Evolutionary conservation across 768 basidiomycete species (phyloP), one percentile per base, ranked within the genome.

Genomic region (Trametes maxima): DNA sequence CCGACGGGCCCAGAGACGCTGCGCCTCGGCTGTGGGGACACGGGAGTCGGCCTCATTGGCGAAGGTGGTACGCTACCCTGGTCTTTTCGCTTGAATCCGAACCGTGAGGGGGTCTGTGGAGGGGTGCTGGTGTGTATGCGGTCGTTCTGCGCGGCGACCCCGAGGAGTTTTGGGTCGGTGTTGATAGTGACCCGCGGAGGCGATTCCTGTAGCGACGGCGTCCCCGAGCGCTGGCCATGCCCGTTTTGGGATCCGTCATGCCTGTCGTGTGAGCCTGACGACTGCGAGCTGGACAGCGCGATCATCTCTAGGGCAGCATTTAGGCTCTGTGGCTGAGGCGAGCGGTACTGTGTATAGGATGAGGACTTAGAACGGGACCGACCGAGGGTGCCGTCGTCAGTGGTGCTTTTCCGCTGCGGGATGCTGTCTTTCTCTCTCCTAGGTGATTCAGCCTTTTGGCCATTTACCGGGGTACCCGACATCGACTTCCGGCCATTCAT

Each of bases 251-350:
- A 57, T n/a, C 43, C 61, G 33, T 43, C 53, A 39, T 24, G 45
- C 33, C 35, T 50, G 28, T 50, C 37, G 22, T 55, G 55, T 14
- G 55, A 52, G 48, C 35, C 28, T 17, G 46, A 46, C 33, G 64
- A 65, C 59, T 68, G 62, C 45, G 67, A 65, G 54, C 50, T 52
- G 21, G 64, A 66, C 33, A 71, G 75, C 3, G 78, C 76, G 44
- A 92, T 74, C 74, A 86, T 82, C 72, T 92, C 87, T 36, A 88
- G 75, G 16, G 88, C 89, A 57, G 89, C 89, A 65, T 81, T 83
- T 47, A 92, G 77, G 63, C 88, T 90, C 74, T 90, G 89, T 0
- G 87, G 86, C 54, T 77, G 80, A 46, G 82, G 82, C 17, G 85
- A 75, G 54, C 79, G 80, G 71, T 82, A 77, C 16, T 85, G 77